Percentiles rank a stretch among this genome's conserved stretches.
Evolutionary conservation across 768 basidiomycete genomes (phyloP).

Genomic region (Cystoderma amianthinum): DNA sequence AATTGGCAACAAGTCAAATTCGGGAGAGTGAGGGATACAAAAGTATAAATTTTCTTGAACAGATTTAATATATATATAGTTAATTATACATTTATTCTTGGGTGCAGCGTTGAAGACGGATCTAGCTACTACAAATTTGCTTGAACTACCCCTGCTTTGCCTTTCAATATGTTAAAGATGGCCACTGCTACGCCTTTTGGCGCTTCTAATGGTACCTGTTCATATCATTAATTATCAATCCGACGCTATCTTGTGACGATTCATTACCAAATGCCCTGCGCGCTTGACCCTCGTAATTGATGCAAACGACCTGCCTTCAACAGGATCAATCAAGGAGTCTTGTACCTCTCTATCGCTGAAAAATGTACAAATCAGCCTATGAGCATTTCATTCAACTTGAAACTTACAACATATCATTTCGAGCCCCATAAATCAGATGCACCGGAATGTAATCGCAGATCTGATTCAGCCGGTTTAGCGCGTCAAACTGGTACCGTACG

Average conservation of each 20-base stretch:
- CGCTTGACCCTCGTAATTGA: slow-evolving; percentile 18
- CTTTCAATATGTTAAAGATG: no score
- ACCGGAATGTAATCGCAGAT: slow-evolving; percentile 18
- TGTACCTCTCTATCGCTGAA: slow-evolving; percentile 15
- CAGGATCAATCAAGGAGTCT: slow-evolving; percentile 16
- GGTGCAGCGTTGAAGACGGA: no score
- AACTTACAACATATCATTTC: slow-evolving; percentile 23
- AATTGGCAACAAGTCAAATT: slow-evolving; percentile 31
- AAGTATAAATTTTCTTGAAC: slow-evolving; percentile 24
- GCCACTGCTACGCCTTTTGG: no score
- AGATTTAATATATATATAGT: no score
- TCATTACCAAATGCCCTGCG: slow-evolving; percentile 22
- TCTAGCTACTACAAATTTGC: no score
- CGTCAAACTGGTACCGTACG: slow-evolving; percentile 11
- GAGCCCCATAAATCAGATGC: slow-evolving; percentile 20
- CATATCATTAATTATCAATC: no score
- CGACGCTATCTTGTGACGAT: no score
- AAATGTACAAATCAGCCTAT: background rate
- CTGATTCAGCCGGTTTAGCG: slow-evolving; percentile 17
- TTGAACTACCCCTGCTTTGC: no score
- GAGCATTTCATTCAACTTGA: background rate
- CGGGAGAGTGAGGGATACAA: slow-evolving; percentile 36
- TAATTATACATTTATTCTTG: no score
- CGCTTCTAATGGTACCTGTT: no score
- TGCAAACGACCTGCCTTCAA: slow-evolving; percentile 17